Evolutionary conservation across 2,329 filamentous ascomycete species (phyloP), one percentile per base, ranked within the genome.

Genomic region (Colletotrichum zoysiae): DNA sequence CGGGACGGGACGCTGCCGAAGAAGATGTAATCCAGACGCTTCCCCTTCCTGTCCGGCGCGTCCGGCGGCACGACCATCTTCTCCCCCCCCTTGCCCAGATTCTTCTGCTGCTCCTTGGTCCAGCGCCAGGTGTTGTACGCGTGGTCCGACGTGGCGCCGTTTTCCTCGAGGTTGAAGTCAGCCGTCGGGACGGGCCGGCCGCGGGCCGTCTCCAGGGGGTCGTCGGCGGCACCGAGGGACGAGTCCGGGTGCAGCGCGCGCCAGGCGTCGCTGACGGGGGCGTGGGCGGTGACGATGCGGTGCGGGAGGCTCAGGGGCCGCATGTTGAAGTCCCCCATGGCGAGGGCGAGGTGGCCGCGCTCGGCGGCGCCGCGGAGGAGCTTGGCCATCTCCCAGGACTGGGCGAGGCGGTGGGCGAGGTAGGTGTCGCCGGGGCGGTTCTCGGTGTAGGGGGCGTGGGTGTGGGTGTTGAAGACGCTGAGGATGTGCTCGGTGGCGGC

Each of bases 311-410:
- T 97, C 51, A 92, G 82, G 0, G 96, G 96, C n/a, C 94, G 85
- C 92, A 97, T 97, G 83, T 98, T 98, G 84, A 98, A 98, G 84
- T 98, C 96, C 35, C 96, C 96, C 65, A 97, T 84, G 7, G 91
- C 95, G 55, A 98, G 85, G 63, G 95, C 95, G 40, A 98, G 86
- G 79, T 95, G 93, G 8, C 95, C 94, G 18, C 92, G 87, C 76
- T 95, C 92, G 1, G 91, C 88, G 56, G 95, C 95, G 70, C 89
- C 92, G 60, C 93, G 91, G 84, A 98, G 92, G 56, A 97, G 86
- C 81, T 97, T 97, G 65, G 95, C 89, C 70, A 98, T 93, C 80
- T 98, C 93, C 96, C 96, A 99, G 61, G 95, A 93, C 83, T 99
- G 95, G 4, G 95, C 92, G 23, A 93, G 93, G 69, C 95, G 92